phyloP scores from a whole-genome alignment of 192 early-diverging fungal genomes.

The Irineochytrium annulatum region DNA sequence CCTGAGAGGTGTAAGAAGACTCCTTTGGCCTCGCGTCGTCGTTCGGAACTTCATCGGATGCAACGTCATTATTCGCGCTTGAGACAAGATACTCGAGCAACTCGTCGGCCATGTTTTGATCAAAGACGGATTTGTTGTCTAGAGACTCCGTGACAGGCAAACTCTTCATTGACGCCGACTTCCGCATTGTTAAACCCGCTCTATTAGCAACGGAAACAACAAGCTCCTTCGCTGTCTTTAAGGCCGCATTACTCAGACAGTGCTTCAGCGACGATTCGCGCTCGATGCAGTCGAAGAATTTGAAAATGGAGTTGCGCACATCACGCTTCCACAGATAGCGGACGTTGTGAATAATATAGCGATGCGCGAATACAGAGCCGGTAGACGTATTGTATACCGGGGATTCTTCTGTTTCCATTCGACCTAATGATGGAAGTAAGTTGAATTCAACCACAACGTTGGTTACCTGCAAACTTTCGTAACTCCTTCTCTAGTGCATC shows the following conservation, averaged over 20 bases:
- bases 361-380: slow-evolving; percentile 18
- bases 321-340: slow-evolving; percentile 80
- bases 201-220: slow-evolving; percentile 23
- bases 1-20: no score
- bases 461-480: no score
- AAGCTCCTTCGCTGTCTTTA: slow-evolving; percentile 71
- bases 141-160: no score
- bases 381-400: neutral
- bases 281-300: slow-evolving; percentile 67
- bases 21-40: no score
- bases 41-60: neutral
- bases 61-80: neutral
- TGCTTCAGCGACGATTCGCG: slow-evolving; percentile 68
- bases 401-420: slow-evolving; percentile 23
- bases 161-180: neutral
- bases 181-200: neutral
- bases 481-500: slow-evolving; percentile 45
- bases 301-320: slow-evolving; percentile 77
- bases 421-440: no score
- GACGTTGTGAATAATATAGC: slow-evolving; percentile 63
- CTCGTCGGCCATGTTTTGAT: slow-evolving; percentile 3
- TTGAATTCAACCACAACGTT: no score
- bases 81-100: slow-evolving; percentile 5
- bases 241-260: slow-evolving; percentile 78
- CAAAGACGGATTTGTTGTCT: no score